Evolutionary conservation across 352 stramenopile genomes (phyloP).

Genomic region (Phytophthora pistaciae): DNA sequence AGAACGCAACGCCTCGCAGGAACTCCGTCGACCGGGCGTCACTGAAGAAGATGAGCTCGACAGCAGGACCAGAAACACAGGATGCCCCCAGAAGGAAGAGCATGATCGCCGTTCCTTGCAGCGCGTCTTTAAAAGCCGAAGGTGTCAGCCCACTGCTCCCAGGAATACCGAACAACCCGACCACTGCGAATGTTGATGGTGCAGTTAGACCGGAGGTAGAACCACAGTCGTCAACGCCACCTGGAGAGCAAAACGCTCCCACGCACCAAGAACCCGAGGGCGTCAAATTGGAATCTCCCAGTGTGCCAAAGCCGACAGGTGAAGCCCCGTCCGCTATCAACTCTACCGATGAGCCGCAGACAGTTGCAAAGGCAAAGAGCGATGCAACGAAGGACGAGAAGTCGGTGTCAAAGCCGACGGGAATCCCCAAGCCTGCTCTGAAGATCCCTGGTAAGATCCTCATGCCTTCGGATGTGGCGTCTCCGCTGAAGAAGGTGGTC

Average conservation of each 20-base stretch:
- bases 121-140: neutral
- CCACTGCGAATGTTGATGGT: neutral
- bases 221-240: neutral
- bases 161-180: slow-evolving; percentile 13
- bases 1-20: slow-evolving; percentile 48
- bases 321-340: neutral
- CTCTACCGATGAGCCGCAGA: slow-evolving; percentile 26
- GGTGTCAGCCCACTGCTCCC: neutral
- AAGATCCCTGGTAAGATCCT: slow-evolving; percentile 57
- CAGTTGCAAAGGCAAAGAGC: neutral
- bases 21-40: slow-evolving; percentile 33
- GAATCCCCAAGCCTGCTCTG: slow-evolving; percentile 42
- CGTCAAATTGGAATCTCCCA: slow-evolving; percentile 15
- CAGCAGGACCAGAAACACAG: slow-evolving; percentile 34
- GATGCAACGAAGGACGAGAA: slow-evolving; percentile 24
- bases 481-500: slow-evolving; percentile 40
- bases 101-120: neutral
- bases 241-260: neutral
- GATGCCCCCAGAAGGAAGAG: slow-evolving; percentile 30
- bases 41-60: slow-evolving; percentile 20
- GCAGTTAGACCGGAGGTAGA: neutral
- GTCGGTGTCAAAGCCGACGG: slow-evolving; percentile 19
- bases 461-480: slow-evolving; percentile 33
- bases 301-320: neutral
- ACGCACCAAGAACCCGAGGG: neutral